These are phyloP conservation scores for Podila epigama DNA, from an alignment of 192 early-diverging fungal species.

Conservation along the genomic window DNA sequence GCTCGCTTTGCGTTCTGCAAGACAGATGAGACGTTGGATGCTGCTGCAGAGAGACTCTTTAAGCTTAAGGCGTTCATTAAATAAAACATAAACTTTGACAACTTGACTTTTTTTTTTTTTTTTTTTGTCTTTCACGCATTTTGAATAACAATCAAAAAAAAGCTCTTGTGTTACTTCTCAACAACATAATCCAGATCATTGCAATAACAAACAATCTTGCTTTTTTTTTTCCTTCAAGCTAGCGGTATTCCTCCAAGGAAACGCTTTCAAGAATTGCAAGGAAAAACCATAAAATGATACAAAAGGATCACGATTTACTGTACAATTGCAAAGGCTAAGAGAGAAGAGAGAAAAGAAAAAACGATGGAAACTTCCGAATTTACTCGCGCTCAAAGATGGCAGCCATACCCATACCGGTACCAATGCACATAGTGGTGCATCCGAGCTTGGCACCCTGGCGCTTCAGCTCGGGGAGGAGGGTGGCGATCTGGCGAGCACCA, in stretches of 20 bases:
- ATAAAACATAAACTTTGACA: conserved; percentile 1
- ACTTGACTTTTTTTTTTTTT: background rate
- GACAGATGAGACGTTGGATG: conserved; percentile 80
- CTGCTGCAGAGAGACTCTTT: conserved; percentile 72
- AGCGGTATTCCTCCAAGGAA: too few relatives aligned
- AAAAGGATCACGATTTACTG: too few relatives aligned
- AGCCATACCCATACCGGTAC: conserved; percentile 55
- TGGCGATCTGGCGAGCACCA: conserved; percentile 96
- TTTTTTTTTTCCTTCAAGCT: background rate
- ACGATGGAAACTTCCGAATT: background rate
- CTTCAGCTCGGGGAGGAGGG: conserved; percentile 91
- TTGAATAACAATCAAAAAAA: too few relatives aligned
- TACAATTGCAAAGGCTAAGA: too few relatives aligned
- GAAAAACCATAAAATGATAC: too few relatives aligned
- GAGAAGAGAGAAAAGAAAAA: too few relatives aligned
- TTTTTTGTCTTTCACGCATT: conserved; percentile 12
- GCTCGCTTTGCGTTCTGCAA: conserved; percentile 96
- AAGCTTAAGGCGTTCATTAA: conserved; percentile 64
- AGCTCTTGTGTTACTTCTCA: too few relatives aligned
- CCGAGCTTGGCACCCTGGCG: conserved; percentile 77
- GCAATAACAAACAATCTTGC: too few relatives aligned
- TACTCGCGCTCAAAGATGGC: conserved; percentile 48
- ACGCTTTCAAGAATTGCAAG: too few relatives aligned
- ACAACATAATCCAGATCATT: too few relatives aligned
- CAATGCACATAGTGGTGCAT: conserved; percentile 56